phyloP scores from a whole-genome alignment of 176 grass and related monocot species.

The Leersia perrieri region DNA sequence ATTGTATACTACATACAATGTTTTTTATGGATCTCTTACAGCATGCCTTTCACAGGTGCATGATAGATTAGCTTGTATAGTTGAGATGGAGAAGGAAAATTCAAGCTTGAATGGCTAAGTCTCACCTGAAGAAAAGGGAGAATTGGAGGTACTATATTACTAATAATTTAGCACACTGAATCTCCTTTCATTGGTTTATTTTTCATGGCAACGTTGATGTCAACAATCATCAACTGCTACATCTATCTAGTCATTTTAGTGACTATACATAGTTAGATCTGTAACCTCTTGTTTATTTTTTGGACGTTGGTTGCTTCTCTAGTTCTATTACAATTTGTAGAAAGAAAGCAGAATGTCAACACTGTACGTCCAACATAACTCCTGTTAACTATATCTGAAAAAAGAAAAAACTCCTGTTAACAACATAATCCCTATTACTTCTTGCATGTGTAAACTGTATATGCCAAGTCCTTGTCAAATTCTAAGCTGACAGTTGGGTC shows the following conservation, averaged over 20 bases:
- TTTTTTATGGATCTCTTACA: neutral
- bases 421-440: too few species aligned
- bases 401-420: too few species aligned
- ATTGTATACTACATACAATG: neutral
- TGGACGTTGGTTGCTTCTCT: neutral
- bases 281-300: neutral
- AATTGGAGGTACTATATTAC: conserved; percentile 11
- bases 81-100: conserved; percentile 86
- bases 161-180: neutral
- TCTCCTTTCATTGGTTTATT: neutral
- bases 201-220: neutral
- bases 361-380: neutral
- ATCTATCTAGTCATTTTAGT: neutral
- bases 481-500: neutral
- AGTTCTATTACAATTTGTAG: too few species aligned
- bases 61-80: conserved; percentile 72
- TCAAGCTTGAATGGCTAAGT: conserved; percentile 49
- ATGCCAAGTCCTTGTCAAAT: neutral
- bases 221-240: neutral
- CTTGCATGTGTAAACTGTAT: neutral
- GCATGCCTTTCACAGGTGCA: conserved; percentile 56
- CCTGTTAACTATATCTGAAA: too few species aligned
- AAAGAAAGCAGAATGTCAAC: neutral
- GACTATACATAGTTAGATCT: neutral
- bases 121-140: neutral